phyloP scores from a whole-genome alignment of 441 rosid genomes.

The Populus hybrid region DNA sequence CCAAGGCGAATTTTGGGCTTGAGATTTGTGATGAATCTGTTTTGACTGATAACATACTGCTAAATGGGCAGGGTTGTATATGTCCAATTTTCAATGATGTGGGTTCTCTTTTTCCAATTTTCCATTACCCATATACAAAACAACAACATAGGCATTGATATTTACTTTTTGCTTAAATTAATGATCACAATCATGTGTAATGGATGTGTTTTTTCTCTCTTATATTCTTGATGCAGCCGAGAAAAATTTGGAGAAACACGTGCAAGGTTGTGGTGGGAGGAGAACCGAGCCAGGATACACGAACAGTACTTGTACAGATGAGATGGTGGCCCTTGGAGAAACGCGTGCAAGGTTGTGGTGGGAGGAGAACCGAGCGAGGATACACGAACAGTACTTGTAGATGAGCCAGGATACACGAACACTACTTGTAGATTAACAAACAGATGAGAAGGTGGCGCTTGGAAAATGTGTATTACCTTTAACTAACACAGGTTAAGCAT shows the following conservation, averaged over 20 bases:
- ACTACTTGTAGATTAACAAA: constrained; percentile 54
- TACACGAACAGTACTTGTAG: constrained; percentile 62
- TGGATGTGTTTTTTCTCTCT: no score
- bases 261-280: constrained; percentile 95
- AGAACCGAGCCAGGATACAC: constrained; percentile 84
- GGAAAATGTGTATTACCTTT: constrained; percentile 7
- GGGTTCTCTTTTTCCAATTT: background rate
- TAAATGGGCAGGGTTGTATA: background rate
- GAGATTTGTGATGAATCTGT: background rate
- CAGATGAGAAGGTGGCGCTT: constrained; percentile 4
- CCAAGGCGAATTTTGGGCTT: background rate
- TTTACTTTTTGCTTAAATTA: background rate
- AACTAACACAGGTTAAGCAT: constrained; percentile 8
- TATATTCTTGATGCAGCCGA: constrained; percentile 58
- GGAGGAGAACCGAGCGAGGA: constrained; percentile 90
- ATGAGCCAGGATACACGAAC: constrained; percentile 79
- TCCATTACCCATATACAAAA: background rate
- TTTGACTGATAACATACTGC: background rate
- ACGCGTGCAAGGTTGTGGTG: constrained; percentile 83
- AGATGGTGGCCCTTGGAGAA: constrained; percentile 39
- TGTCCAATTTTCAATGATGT: background rate
- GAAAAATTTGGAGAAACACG: constrained; percentile 77
- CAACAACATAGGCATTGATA: background rate
- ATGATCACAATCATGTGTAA: background rate
- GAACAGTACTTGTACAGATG: constrained; percentile 63